Conservation (phyloP, 192 early-diverging fungal genomes). For the Backusella tuberculispora region DNA sequence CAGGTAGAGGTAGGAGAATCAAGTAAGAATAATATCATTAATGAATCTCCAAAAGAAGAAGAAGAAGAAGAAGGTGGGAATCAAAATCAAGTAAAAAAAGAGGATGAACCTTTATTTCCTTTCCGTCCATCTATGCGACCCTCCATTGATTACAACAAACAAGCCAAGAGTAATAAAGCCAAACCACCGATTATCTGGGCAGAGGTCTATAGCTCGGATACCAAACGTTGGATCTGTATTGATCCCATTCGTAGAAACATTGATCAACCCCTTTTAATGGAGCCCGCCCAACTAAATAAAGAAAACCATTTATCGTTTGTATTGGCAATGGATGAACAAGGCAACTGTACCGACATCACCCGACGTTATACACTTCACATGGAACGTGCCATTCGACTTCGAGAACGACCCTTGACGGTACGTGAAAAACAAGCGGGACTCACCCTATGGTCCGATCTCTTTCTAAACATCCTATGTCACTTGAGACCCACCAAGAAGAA, state of each 20-base stretch:
- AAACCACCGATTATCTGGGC: conserved; percentile 67
- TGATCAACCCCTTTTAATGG: conserved; percentile 58
- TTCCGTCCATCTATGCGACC: not conserved
- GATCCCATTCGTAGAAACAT: conserved; percentile 60
- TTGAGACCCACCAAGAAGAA: not conserved
- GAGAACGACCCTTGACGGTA: conserved; percentile 55
- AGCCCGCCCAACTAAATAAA: conserved; percentile 47
- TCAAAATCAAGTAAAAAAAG: not conserved
- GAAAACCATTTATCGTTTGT: conserved; percentile 65
- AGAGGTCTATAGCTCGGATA: conserved; percentile 58
- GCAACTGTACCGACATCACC: conserved; percentile 68
- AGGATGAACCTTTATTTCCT: conserved; percentile 4
- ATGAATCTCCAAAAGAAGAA: conserved; percentile 12
- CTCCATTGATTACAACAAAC: not conserved
- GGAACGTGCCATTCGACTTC: conserved; percentile 34
- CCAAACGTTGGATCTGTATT: conserved; percentile 65
- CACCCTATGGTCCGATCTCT: conserved; percentile 39
- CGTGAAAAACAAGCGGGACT: conserved; percentile 47
- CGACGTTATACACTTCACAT: conserved; percentile 64
- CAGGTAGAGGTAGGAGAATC: conserved; percentile 10
- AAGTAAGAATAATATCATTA: not conserved
- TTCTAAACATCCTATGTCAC: conserved; percentile 28
- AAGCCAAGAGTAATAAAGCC: not conserved
- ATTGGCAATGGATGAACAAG: conserved; percentile 59
- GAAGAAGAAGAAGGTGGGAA: not conserved